Base-by-base conservation (phyloP, 768 basidiomycete species). In the Tremella yokohamensis region DNA sequence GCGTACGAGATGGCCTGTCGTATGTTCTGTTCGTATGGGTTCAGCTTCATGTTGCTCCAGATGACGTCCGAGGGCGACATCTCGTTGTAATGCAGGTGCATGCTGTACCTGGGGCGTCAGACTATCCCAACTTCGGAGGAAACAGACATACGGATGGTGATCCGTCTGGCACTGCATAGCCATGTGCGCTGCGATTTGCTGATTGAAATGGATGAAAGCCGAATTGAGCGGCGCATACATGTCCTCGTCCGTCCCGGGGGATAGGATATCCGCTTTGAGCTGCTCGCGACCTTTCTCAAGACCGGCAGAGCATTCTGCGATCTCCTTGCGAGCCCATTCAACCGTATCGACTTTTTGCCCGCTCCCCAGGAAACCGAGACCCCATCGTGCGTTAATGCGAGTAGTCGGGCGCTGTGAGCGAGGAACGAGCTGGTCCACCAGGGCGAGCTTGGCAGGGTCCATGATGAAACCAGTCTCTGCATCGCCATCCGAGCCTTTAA, bases 281-380 rank as follows among this genome's bases (percentile, higher is more conserved):
- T 71, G 73, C 40, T 64, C 57, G 25, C 76, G 61, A n/a, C 60
- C 49, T 29, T 63, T 60, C 8, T 80, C 75, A 50, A 88, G 81
- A 18, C 69, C 72, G 1, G 54, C 62, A 38, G 82, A 83, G 20
- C 82, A 74, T 26, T 77, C 70, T 0, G 79, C 75, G 56, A 96
- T 89, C 77, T 92, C 87, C 18, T 82, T 79, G 26, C 88, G 81
- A 18, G 85, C 84, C 91, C 92, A 96, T 1, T 91, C 86, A 70
- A 98, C 91, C 2, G 88, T 84, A 78, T 98, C 96, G 15, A 97
- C 92, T 75, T 94, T 88, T 74, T 89, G 75, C 8, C 96, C 96
- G 16, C 72, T 69, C 0, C 71, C 71, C 2, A 84, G 78, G 22
- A 94, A 77, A 0, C 76, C 74, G 1, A 78, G 79, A 0, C 83